Evolutionary conservation across 208 protist species (phyloP).

Genomic region (Crithidia sp.): DNA sequence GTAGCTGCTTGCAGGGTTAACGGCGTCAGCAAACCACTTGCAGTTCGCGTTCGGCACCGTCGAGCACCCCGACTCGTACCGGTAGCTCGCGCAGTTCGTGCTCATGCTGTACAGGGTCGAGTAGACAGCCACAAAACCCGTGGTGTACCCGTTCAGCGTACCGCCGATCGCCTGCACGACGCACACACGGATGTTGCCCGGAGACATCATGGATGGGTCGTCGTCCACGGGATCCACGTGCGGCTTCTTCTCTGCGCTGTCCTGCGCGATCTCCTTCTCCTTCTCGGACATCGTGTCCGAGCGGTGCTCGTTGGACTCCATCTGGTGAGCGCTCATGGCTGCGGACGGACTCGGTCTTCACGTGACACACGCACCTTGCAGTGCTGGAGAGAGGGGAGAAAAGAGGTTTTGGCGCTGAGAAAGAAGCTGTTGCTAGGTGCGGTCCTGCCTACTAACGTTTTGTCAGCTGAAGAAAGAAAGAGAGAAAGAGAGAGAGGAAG

Average conservation of each 20-base stretch:
- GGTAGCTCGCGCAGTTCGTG: constrained; percentile 65
- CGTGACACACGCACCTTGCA: no score
- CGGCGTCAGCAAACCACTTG: constrained; percentile 33
- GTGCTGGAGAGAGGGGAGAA: no score
- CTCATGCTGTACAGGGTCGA: constrained; percentile 56
- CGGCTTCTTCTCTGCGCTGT: constrained; percentile 8
- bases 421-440: no score
- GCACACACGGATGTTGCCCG: constrained; percentile 53
- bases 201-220: constrained; percentile 32
- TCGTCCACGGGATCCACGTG: constrained; percentile 15
- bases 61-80: constrained; percentile 32
- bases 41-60: constrained; percentile 61
- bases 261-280: constrained; percentile 12
- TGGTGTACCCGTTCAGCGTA: constrained; percentile 70
- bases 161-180: constrained; percentile 53
- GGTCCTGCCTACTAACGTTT: no score
- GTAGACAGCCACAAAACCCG: constrained; percentile 82
- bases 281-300: constrained; percentile 5
- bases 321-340: constrained; percentile 2
- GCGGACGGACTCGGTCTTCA: neutral
- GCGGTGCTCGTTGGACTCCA: constrained; percentile 3
- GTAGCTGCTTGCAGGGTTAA: neutral
- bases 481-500: no score
- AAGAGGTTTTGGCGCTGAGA: no score
- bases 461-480: no score